phyloP scores from a whole-genome alignment of 441 rosid species.

The Brassica balearica region DNA sequence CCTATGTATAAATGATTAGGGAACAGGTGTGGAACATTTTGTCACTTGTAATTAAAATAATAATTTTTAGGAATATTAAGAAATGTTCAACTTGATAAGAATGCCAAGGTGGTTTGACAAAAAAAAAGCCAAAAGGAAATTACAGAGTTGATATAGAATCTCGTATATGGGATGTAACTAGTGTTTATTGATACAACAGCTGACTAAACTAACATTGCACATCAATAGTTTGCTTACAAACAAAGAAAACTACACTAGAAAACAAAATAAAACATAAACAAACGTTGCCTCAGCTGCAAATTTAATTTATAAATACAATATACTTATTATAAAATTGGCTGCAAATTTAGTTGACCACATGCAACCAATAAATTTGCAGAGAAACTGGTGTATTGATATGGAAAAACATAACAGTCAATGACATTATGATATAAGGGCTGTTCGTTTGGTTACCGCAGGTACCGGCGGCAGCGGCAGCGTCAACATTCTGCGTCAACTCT shows the following conservation, averaged over 20 bases:
- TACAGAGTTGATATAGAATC: neutral
- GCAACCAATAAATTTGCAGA: neutral
- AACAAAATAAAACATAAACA: conserved; percentile 17
- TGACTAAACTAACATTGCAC: conserved; percentile 15
- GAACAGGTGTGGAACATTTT: conserved; percentile 12
- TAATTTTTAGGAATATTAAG: neutral
- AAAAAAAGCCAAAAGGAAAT: neutral
- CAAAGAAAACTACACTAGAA: conserved; percentile 21
- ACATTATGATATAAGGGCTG: no score
- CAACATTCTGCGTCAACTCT: no score
- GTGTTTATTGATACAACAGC: neutral
- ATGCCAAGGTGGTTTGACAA: neutral
- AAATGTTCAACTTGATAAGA: conserved; percentile 26
- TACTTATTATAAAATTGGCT: neutral
- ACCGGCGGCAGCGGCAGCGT: no score
- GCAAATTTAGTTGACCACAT: neutral
- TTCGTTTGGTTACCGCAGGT: no score
- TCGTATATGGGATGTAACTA: neutral
- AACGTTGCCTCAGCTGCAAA: conserved; percentile 3
- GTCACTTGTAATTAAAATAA: neutral
- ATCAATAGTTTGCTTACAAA: conserved; percentile 12
- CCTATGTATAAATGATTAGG: neutral
- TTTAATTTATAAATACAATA: neutral
- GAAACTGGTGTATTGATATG: no score
- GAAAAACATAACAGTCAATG: no score